A percentile compares a stretch with the other conserved stretches of the same genome.
Conservation (phyloP, 257 asterid species). For the Capsicum rhomboideum region DNA sequence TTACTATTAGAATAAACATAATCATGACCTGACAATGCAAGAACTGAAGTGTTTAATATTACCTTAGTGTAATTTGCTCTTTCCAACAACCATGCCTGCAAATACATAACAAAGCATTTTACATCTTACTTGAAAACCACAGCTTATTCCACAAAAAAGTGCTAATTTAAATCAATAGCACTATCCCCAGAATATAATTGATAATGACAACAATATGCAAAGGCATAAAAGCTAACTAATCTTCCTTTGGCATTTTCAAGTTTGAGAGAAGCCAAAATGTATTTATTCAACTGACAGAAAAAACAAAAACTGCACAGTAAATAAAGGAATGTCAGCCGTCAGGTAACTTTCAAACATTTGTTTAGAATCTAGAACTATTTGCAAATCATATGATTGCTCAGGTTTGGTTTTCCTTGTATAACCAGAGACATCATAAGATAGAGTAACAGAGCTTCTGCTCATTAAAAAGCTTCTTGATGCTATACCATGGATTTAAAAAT, state of each 20-base stretch:
- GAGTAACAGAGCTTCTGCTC: not conserved
- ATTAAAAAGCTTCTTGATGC: not conserved
- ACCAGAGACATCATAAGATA: not conserved
- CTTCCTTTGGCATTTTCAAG: not conserved
- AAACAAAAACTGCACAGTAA: not conserved
- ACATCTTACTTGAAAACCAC: not conserved
- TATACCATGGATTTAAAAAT: not conserved
- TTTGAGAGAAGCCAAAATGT: not conserved
- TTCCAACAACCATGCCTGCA: conserved; percentile 80
- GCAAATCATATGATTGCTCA: not conserved
- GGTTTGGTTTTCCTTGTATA: not conserved
- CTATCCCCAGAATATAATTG: not conserved
- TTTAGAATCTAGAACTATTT: not conserved
- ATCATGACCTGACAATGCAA: not conserved
- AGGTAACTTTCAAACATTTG: not conserved
- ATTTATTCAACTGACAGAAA: not conserved
- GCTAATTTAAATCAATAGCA: not conserved
- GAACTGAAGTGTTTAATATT: not conserved
- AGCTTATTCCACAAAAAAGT: not conserved
- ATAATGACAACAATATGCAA: not conserved
- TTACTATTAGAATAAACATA: not conserved
- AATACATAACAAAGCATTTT: not conserved
- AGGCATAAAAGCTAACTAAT: not conserved
- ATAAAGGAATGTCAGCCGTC: not conserved
- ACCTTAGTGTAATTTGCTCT: conserved; percentile 83